Percentiles rank a stretch among this genome's conserved stretches.
Conservation (phyloP, 139 green algal genomes). For the Tetradesmus lagerheimii region DNA sequence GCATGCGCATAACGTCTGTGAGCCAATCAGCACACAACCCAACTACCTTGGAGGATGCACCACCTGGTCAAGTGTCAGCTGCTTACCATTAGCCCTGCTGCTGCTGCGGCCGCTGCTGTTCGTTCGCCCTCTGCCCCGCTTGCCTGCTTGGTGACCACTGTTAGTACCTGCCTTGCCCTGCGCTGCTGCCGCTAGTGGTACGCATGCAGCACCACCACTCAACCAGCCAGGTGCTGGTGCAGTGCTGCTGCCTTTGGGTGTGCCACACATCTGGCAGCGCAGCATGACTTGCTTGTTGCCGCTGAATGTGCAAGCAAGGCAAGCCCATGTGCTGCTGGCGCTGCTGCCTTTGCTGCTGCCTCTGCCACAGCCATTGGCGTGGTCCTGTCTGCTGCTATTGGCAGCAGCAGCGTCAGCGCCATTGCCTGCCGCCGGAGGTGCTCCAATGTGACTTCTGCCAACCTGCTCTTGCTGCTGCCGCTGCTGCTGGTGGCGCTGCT, state of each 20-base stretch:
- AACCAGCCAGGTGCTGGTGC: neutral
- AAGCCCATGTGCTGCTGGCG: slow-evolving; percentile 28
- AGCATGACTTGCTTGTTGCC: slow-evolving; percentile 24
- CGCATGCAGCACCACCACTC: neutral
- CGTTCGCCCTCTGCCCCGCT: neutral
- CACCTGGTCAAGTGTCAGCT: neutral
- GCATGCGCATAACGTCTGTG: too few relatives aligned
- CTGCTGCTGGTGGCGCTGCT: neutral
- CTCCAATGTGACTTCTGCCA: neutral
- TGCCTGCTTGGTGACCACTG: neutral
- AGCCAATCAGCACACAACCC: too few relatives aligned
- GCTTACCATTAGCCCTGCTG: neutral
- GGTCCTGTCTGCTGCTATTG: neutral
- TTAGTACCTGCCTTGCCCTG: neutral
- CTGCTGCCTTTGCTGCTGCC: neutral
- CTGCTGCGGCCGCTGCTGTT: neutral
- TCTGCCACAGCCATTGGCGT: neutral
- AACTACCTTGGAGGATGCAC: neutral
- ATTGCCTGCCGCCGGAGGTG: neutral
- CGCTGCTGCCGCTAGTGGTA: neutral
- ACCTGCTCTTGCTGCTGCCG: neutral
- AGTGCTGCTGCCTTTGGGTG: slow-evolving; percentile 1
- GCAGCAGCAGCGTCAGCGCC: neutral
- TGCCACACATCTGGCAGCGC: slow-evolving; percentile 33
- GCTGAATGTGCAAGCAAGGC: slow-evolving; percentile 32